Base-by-base conservation (phyloP, 495 filamentous ascomycete genomes). In the Amniculicola lignicola region DNA sequence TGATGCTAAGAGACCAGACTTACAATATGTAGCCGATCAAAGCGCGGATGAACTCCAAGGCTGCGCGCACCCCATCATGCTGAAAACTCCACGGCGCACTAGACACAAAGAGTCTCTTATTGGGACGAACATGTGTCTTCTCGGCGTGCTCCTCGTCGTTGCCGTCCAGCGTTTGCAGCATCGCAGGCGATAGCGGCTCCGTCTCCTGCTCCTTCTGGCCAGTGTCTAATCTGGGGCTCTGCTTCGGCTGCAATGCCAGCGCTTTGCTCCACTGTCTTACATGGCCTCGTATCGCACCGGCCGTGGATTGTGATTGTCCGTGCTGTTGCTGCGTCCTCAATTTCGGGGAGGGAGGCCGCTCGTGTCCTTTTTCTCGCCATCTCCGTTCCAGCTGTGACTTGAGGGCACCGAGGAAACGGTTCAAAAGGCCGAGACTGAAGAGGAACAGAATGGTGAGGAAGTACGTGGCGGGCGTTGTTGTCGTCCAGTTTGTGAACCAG, bases 1-100 rank as follows among this genome's bases (percentile, higher is more conserved):
- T 2, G 18, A 42, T 24, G 4, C 4, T 12, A 37, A 21, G 19
- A 3, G 25, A 27, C 2, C 2, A 38, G n/a, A 52, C 49, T 36
- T 37, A 54, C 51, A 54, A 22, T 29, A 54, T 46, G 19, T 54
- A 54, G 12, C 51, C 40, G 16, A 54, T 46, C 23, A 54, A 24
- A 22, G 51, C 51, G 18, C 51, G 11, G 1, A 46, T 23, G 25
- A 54, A 54, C 42, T 54, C 51, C 21, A 54, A 10, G 2, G 18
- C 12, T 23, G 40, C 39, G 19, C 51, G 25, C 3, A 46, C 16
- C 15, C 51, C 51, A 46, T 54, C 51, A 14, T 35, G 45, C 40
- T 46, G 35, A 47, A 54, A n/a, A 38, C 28, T 46, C 51, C 40
- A 54, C 28, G 24, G 2, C 15, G 24, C 23, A 39, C 39, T 45